Base-by-base conservation (phyloP, 805 yeast genomes). In the Candida nitratophila region DNA sequence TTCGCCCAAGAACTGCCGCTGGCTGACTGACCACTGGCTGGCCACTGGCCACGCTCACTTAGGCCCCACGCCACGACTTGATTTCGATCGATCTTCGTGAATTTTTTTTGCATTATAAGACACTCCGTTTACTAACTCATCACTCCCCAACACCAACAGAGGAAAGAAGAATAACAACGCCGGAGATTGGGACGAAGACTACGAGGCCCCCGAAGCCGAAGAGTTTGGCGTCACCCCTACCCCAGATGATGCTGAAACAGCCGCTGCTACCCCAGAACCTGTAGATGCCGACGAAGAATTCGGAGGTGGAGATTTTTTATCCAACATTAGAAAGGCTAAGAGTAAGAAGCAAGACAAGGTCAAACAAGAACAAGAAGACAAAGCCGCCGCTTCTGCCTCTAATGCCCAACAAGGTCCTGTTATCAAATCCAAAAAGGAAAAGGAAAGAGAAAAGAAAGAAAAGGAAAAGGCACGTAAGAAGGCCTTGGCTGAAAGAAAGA, bases 361-460 rank as follows among this genome's bases (percentile, higher is more conserved):
- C 47, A 82, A 79, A 44, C 79, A 77, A 48, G 81, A 78, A 54
- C 77, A 76, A 44, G 75, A 76, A 41, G 57, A 58, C n/a, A 59
- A 55, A 49, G 78, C 73, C 40, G 66, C 61, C 29, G 5, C 21
- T 9, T 47, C 45, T 20, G 47, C 47, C 14, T 47, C 56, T 12
- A 39, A 50, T 29, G 50, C 48, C 6, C 47, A 49, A 44, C 57
- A 59, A 44, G 88, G 77, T 27, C 88, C 91, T 40, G 76, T 79
- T 51, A 73, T 89, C 59, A 88, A 90, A 66, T 79, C 91, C 46
- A 93, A 91, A 77, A 89, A 91, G 68, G 98, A 86, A 59, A 86
- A 85, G 68, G 95, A 91, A 70, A 90, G 83, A 70, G 96, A 93
- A 66, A 87, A 86, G 79, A 95, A 91, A 65, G 96, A 90, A 64